These are phyloP conservation scores for Scedosporium minutisporum DNA, from an alignment of 2,329 filamentous ascomycete species.

Conservation along the genomic window DNA sequence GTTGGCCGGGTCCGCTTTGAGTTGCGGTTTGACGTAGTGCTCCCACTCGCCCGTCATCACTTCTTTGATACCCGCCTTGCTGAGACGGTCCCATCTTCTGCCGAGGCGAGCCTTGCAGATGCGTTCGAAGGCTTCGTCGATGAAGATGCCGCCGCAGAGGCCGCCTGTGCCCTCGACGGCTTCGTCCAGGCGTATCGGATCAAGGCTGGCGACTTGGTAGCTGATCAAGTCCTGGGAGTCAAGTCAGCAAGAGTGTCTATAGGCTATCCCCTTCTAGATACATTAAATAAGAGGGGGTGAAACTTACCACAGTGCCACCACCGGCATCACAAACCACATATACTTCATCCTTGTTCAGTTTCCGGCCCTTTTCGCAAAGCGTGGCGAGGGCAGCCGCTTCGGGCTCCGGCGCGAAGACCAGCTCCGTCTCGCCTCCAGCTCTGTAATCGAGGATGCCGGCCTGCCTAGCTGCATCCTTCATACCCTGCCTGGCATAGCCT, in stretches of 20 bases:
- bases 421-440: slow-evolving; percentile 16
- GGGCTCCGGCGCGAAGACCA: slow-evolving; percentile 31
- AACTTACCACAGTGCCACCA: slow-evolving; percentile 15
- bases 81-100: slow-evolving; percentile 1
- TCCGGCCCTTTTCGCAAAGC: slow-evolving; percentile 17
- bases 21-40: slow-evolving; percentile 15
- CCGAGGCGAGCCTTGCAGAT: slow-evolving; percentile 16
- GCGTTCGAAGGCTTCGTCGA: slow-evolving; percentile 26
- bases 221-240: slow-evolving; percentile 27
- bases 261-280: slow-evolving; percentile 11
- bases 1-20: slow-evolving; percentile 7
- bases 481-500: slow-evolving; percentile 23
- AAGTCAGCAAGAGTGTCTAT: slow-evolving; percentile 9
- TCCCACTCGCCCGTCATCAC: slow-evolving; percentile 16
- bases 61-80: background rate
- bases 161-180: slow-evolving; percentile 26
- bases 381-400: slow-evolving; percentile 34
- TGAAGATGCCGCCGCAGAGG: slow-evolving; percentile 27
- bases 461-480: slow-evolving; percentile 22
- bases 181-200: slow-evolving; percentile 23
- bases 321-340: slow-evolving; percentile 25
- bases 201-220: slow-evolving; percentile 17
- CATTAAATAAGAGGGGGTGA: background rate
- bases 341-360: slow-evolving; percentile 14
- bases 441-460: slow-evolving; percentile 26